Percentiles rank a stretch among this genome's conserved stretches.
These are phyloP conservation scores for Cymbidium sinense DNA, from an alignment of 106 monocot species.

Conservation along the genomic window DNA sequence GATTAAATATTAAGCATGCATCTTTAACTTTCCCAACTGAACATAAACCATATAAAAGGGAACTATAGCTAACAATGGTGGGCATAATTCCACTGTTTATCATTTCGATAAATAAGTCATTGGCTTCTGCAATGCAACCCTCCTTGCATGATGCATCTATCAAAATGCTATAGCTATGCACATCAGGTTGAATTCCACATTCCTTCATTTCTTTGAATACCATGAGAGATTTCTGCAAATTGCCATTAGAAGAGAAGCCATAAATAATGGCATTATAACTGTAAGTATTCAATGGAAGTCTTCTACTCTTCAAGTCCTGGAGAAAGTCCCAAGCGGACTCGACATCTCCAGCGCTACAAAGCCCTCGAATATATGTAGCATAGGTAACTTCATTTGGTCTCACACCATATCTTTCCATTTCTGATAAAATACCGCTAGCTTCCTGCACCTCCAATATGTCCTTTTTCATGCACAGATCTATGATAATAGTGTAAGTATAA, in stretches of 20 bases:
- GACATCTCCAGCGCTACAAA: conserved; percentile 4
- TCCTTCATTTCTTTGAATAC: conserved; percentile 19
- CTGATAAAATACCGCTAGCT: conserved; percentile 5
- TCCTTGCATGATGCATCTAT: conserved; percentile 9
- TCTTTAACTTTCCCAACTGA: conserved; percentile 1
- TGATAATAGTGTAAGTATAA: conserved; percentile 12
- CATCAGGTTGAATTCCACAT: conserved; percentile 8
- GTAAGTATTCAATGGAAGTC: conserved; percentile 3
- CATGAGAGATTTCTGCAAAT: conserved; percentile 3
- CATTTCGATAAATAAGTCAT: conserved; percentile 14
- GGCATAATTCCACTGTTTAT: conserved; percentile 4
- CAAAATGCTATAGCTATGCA: conserved; percentile 13
- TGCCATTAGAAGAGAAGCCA: conserved; percentile 7
- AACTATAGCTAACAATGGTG: conserved; percentile 11
- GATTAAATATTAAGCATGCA: conserved; percentile 3
- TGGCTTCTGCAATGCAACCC: conserved; percentile 2
- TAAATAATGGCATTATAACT: conserved; percentile 17
- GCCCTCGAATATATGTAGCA: conserved; percentile 12
- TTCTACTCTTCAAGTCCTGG: conserved; percentile 4
- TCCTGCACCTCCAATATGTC: background rate
- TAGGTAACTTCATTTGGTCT: conserved; percentile 11
- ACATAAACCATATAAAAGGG: conserved; percentile 9
- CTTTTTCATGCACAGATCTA: conserved; percentile 7
- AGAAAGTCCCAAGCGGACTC: conserved; percentile 17
- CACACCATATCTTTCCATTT: conserved; percentile 14